Evolutionary conservation across 805 yeast species (phyloP), one percentile per base, ranked within the genome.

Genomic region (Ogataea wickerhamii): DNA sequence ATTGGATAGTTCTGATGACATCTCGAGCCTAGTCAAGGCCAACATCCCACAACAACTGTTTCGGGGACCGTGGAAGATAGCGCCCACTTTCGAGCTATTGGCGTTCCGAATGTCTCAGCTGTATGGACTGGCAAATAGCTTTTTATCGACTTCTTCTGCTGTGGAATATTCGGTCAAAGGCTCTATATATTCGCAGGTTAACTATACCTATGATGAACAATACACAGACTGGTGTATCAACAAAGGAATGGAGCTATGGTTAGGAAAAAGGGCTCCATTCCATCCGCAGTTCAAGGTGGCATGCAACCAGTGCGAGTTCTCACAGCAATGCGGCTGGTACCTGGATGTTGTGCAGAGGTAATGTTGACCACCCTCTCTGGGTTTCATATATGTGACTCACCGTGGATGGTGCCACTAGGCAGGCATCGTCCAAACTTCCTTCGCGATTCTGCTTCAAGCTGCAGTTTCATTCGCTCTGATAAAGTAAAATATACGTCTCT

Each of bases 301-400:
- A 41, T 82, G 91, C 54, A 64, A 59, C 12, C 61, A 56, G 34
- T 82, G 91, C 59, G 78, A 72, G 14, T 82, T 74, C 53, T 61
- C 64, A 19, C 38, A 50, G 6, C 61, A 60, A 33, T 74, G 79
- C 51, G 48, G 56, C 5, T 71, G 75, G 74, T 57, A 55, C 25
- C 25, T 45, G 21, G 44, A 46, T n/a, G 28, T 43, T 24, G 38
- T 32, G 14, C 28, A 37, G n/a, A 25, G 26, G 28, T 22, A 17
- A 28, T 7, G 22, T 8, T 10, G n/a, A 13, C 25, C 8, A 22
- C 11, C 25, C 25, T 8, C 25, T n/a, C n/a, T n/a, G n/a, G n/a
- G n/a, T n/a, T n/a, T n/a, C n/a, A n/a, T n/a, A n/a, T n/a, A 16
- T 27, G 30, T 16, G 8, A 16, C 22, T 27, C 38, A 12, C 30